phyloP scores from a whole-genome alignment of 495 filamentous ascomycete species.

The Penicillium lividum region DNA sequence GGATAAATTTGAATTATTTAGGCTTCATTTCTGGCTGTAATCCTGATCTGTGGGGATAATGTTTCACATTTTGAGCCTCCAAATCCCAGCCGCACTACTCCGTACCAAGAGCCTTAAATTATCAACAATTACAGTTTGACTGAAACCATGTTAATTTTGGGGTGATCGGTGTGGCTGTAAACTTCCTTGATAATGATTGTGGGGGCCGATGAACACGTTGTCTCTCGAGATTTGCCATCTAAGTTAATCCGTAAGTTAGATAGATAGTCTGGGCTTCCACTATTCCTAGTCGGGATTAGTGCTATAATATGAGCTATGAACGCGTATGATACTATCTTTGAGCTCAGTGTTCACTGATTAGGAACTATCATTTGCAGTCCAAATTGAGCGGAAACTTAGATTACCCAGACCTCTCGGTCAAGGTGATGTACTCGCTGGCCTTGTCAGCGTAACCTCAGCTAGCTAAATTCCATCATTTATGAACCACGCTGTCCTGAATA shows the following conservation, averaged over 20 bases:
- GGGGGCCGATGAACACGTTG: not conserved
- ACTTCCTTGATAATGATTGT: not conserved
- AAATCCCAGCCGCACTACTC: not conserved
- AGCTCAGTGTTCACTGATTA: too few relatives aligned
- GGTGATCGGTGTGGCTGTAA: not conserved
- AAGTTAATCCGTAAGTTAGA: not conserved
- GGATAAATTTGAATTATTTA: not conserved
- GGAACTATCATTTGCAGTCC: too few relatives aligned
- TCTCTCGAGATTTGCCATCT: not conserved
- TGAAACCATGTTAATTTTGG: not conserved
- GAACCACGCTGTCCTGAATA: too few relatives aligned
- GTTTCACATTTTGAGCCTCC: conserved; percentile 1
- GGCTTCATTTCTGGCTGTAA: not conserved
- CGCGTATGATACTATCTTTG: too few relatives aligned
- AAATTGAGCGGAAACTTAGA: too few relatives aligned
- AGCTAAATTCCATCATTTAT: too few relatives aligned
- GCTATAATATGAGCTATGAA: not conserved
- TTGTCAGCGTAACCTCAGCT: too few relatives aligned
- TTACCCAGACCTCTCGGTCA: too few relatives aligned
- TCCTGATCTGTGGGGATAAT: not conserved
- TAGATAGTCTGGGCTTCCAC: not conserved
- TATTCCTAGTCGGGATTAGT: not conserved
- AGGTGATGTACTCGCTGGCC: too few relatives aligned
- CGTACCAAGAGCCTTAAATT: too few relatives aligned
- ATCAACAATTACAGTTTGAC: too few relatives aligned